Percentiles rank a stretch among this genome's conserved stretches.
Conservation (phyloP, 257 asterid species). For the Nicotiana benthamiana region DNA sequence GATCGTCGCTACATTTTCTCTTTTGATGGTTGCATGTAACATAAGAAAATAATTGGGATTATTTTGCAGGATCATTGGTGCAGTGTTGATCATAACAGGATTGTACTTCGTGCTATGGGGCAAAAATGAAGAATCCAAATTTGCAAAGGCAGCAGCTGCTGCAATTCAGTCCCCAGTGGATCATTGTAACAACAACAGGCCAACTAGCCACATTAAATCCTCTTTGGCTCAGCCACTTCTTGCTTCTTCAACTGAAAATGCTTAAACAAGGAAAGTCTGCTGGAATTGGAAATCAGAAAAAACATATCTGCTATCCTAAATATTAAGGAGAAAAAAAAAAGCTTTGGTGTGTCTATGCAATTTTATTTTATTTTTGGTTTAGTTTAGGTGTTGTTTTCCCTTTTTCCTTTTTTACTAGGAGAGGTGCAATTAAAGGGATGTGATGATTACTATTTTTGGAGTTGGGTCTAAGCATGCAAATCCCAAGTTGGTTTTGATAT, state of each 20-base stretch:
- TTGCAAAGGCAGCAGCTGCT: constrained; percentile 26
- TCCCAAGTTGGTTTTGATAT: constrained; percentile 30
- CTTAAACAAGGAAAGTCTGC: constrained; percentile 5
- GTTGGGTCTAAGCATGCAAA: constrained; percentile 32
- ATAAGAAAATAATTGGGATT: neutral
- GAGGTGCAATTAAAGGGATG: constrained; percentile 32
- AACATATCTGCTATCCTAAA: constrained; percentile 22
- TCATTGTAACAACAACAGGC: constrained; percentile 35
- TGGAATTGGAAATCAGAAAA: constrained; percentile 23
- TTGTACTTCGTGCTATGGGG: constrained; percentile 92
- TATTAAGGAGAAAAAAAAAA: constrained; percentile 4
- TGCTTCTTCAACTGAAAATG: constrained; percentile 37
- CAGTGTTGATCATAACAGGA: constrained; percentile 75
- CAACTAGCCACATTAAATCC: constrained; percentile 45
- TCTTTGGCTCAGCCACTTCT: constrained; percentile 87
- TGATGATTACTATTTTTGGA: constrained; percentile 41
- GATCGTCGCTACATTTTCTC: too few species aligned
- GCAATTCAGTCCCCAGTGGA: constrained; percentile 53
- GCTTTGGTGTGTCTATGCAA: constrained; percentile 41
- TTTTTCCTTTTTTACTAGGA: constrained; percentile 17
- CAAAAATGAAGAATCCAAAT: constrained; percentile 72
- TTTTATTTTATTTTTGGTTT: constrained; percentile 13
- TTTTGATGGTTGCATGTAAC: too few species aligned
- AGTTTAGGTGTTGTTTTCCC: constrained; percentile 6
- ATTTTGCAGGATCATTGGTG: constrained; percentile 70